phyloP scores from a whole-genome alignment of 2,329 filamentous ascomycete genomes.

The Paecilomyces dactylethromorphus region DNA sequence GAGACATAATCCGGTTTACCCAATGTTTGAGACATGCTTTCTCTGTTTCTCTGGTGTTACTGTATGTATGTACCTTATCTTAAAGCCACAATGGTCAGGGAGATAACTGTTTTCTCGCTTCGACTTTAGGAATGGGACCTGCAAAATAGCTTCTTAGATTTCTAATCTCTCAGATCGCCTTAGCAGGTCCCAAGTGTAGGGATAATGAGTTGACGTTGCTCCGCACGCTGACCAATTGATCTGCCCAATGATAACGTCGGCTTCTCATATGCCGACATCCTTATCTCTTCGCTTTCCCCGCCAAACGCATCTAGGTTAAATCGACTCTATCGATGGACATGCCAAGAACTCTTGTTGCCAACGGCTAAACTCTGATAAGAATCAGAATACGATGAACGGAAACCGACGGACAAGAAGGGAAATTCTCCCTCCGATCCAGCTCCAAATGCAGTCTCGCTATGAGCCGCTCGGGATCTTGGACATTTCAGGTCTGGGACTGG shows the following conservation, averaged over 20 bases:
- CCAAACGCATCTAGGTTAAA: not conserved
- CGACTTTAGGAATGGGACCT: no score
- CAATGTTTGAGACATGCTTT: not conserved
- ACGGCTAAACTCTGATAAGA: not conserved
- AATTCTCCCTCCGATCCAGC: no score
- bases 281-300: not conserved
- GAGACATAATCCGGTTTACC: not conserved
- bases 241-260: not conserved
- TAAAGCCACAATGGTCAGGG: no score
- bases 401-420: not conserved
- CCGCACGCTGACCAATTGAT: not conserved
- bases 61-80: not conserved
- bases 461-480: not conserved
- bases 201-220: not conserved
- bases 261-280: not conserved
- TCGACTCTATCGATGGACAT: not conserved
- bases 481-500: not conserved
- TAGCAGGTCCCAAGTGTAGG: not conserved
- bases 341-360: not conserved
- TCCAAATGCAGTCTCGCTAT: not conserved
- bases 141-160: not conserved
- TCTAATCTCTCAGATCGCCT: not conserved
- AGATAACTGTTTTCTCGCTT: no score
- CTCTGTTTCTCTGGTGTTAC: no score
- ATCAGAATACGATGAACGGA: not conserved